Evolutionary conservation across 2,329 filamentous ascomycete genomes (phyloP).

Genomic region (Aaosphaeria pasadenensis): DNA sequence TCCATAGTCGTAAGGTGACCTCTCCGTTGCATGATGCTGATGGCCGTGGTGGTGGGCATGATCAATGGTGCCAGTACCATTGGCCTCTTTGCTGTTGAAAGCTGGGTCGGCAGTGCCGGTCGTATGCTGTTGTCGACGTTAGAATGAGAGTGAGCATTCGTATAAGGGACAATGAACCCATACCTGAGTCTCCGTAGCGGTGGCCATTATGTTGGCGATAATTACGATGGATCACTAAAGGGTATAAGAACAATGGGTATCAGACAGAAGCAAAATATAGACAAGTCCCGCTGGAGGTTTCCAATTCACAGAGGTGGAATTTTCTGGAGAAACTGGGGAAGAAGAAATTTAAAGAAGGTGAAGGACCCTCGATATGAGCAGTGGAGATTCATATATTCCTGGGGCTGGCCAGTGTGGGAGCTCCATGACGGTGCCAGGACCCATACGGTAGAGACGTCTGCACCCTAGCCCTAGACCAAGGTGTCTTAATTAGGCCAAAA

Average conservation of each 20-base stretch:
- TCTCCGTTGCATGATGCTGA: slow-evolving; percentile 27
- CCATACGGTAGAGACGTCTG: slow-evolving; percentile 13
- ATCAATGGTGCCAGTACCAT: slow-evolving; percentile 36
- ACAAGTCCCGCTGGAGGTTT: slow-evolving; percentile 2
- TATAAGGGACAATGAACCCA: no score
- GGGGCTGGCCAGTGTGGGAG: slow-evolving; percentile 18
- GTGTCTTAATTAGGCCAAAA: slow-evolving; percentile 27
- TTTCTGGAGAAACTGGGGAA: slow-evolving; percentile 20
- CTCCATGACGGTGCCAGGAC: slow-evolving; percentile 28
- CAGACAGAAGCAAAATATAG: slow-evolving; percentile 4
- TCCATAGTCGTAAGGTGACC: slow-evolving; percentile 48
- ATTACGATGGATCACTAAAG: background rate
- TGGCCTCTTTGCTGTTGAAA: background rate
- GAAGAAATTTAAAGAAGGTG: slow-evolving; percentile 3
- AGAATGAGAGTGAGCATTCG: no score
- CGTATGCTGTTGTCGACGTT: background rate
- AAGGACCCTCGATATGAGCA: slow-evolving; percentile 21
- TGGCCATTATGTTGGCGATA: slow-evolving; percentile 36
- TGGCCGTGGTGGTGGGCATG: slow-evolving; percentile 25
- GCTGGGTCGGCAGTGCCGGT: background rate
- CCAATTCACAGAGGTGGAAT: slow-evolving; percentile 1
- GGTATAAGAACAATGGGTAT: slow-evolving; percentile 6
- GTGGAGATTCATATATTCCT: slow-evolving; percentile 30
- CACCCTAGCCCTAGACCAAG: slow-evolving; percentile 17
- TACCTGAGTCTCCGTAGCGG: slow-evolving; percentile 33